Percentiles rank a stretch among this genome's conserved stretches.
phyloP scores from a whole-genome alignment of 768 basidiomycete species.

The Hygrophorus russula region DNA sequence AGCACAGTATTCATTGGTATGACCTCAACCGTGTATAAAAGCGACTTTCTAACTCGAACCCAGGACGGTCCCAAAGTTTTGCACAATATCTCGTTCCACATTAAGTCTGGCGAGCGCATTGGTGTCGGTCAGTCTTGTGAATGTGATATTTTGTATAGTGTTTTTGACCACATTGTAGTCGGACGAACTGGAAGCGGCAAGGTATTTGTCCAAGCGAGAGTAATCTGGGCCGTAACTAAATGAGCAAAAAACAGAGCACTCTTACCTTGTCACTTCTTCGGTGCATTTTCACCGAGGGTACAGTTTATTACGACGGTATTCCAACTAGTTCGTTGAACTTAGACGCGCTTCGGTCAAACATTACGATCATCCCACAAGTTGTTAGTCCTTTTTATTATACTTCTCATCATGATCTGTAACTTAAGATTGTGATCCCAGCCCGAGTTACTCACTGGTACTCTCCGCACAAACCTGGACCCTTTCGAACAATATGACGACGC shows the following conservation, averaged over 20 bases:
- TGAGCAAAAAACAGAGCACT: too few relatives aligned
- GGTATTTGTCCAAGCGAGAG: conserved; percentile 13
- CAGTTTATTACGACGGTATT: conserved; percentile 44
- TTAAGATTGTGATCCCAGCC: too few relatives aligned
- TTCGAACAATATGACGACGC: conserved; percentile 48
- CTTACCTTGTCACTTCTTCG: conserved; percentile 43
- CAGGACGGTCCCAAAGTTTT: conserved; percentile 40
- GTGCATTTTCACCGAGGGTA: conserved; percentile 46
- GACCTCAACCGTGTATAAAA: too few relatives aligned
- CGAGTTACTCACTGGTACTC: conserved; percentile 46
- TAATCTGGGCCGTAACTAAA: too few relatives aligned
- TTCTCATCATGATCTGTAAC: too few relatives aligned
- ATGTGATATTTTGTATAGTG: too few relatives aligned
- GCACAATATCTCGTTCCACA: conserved; percentile 38
- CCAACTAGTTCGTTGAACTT: conserved; percentile 39
- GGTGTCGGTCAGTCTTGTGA: conserved; percentile 18
- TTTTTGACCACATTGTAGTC: conserved; percentile 14
- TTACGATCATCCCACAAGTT: conserved; percentile 49
- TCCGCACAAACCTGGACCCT: conserved; percentile 57
- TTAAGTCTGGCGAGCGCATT: conserved; percentile 44
- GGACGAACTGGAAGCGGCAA: conserved; percentile 37
- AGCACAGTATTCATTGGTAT: conserved; percentile 40
- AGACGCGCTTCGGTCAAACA: conserved; percentile 40
- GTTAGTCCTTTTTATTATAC: too few relatives aligned
- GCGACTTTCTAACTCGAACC: background rate